A percentile compares a stretch with the other conserved stretches of the same genome.
These are phyloP conservation scores for Amauroascus verrucosus DNA, from an alignment of 2,329 filamentous ascomycete genomes.

Conservation along the genomic window DNA sequence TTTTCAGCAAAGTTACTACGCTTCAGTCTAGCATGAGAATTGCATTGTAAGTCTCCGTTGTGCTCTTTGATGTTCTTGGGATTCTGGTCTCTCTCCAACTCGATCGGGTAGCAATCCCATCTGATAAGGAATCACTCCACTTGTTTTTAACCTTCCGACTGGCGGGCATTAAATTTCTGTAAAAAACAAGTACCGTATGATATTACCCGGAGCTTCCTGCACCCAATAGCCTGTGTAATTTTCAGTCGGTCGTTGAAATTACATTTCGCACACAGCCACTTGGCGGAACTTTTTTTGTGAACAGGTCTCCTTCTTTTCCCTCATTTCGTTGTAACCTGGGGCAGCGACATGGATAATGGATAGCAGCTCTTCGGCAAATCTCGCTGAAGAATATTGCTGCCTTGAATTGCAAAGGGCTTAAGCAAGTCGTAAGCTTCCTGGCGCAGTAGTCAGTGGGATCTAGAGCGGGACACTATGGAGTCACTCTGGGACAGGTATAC, in stretches of 20 bases:
- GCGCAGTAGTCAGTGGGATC: not conserved
- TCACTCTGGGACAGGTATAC: no score
- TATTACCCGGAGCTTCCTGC: not conserved
- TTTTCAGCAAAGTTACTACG: no score
- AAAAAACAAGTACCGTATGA: not conserved
- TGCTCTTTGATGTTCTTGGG: no score
- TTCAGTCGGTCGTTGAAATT: not conserved
- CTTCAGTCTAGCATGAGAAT: no score
- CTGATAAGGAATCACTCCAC: conserved; percentile 6
- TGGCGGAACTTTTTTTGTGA: not conserved
- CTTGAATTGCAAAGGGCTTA: not conserved
- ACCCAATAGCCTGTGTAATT: not conserved
- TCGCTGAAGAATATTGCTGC: conserved; percentile 21
- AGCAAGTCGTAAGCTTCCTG: conserved; percentile 1
- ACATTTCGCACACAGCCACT: not conserved
- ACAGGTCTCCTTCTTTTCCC: not conserved
- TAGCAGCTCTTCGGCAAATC: conserved; percentile 18
- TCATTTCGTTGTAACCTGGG: not conserved
- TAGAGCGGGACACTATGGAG: no score
- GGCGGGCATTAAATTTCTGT: not conserved
- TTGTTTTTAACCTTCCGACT: not conserved
- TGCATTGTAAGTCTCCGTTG: no score
- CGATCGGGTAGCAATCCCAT: no score
- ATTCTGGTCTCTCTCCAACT: no score
- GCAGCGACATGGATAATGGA: not conserved